Evolutionary conservation across 805 yeast species (phyloP), one percentile per base, ranked within the genome.

Genomic region (Saccharomycopsis fodiens): DNA sequence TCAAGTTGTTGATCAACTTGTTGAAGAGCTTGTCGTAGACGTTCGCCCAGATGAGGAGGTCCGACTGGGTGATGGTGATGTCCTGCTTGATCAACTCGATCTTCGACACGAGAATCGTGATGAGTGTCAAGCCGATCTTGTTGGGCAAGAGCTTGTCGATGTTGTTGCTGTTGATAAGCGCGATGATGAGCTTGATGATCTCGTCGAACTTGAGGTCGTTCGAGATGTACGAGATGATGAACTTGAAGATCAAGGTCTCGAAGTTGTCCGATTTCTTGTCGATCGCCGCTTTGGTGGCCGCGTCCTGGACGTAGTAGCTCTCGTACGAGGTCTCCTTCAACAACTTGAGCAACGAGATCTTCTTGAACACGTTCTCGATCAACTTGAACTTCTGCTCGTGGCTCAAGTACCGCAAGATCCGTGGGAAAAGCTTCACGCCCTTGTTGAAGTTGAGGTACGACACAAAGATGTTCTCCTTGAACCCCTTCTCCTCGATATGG

Each of bases 101-200:
- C 57, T 96, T 78, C 3, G 96, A 86, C 47, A 89, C 78, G 52
- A 91, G 69, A n/a, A 94, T 85, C 0, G 97, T 91, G 45, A 91
- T 74, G 46, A 91, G 69, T 10, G 95, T 82, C 55, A 88, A 74
- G 17, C 97, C 97, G 54, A 86, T 74, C 63, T 84, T 85, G 38
- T 82, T 74, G 3, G 82, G 74, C n/a, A 78, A 72, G 77, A 85
- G 61, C 70, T 66, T 13, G 73, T 63, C 37, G 67, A 60, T 50
- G n/a, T 47, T 45, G 59, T 84, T 82, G 57, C 78, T 81, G 47
- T 77, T 79, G 44, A 85, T 74, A 55, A 87, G 64, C 41, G 80
- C 76, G 42, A 82, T 79, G 52, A 89, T 68, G 52, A 87, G 68
- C 16, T 85, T 84, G 59, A 87, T 76, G 42, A 91, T 85, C 56